phyloP scores from a whole-genome alignment of 2,329 filamentous ascomycete species.

The Diatrype stigma region DNA sequence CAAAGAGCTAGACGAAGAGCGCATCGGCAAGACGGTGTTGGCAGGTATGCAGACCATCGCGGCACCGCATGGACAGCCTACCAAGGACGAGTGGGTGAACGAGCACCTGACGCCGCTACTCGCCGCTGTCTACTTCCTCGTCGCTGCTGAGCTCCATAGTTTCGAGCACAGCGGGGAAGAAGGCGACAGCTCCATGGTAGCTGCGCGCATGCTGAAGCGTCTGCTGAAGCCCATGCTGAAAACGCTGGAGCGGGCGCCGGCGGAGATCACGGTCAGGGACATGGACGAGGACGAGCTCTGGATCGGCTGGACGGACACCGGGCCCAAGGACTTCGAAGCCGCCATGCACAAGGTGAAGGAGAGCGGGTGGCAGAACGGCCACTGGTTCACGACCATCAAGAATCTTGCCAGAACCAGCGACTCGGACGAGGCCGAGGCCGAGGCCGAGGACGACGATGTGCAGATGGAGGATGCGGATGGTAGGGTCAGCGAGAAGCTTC shows the following conservation, averaged over 20 bases:
- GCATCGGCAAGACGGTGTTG: conserved; percentile 67
- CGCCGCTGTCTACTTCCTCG: conserved; percentile 58
- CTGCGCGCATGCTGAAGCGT: conserved; percentile 41
- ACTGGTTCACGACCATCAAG: conserved; percentile 60
- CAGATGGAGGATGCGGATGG: conserved; percentile 32
- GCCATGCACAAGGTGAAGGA: conserved; percentile 58
- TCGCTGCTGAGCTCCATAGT: conserved; percentile 45
- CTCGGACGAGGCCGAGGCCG: conserved; percentile 16
- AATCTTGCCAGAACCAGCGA: conserved; percentile 43
- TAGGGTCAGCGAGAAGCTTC: conserved; percentile 30
- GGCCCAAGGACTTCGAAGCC: conserved; percentile 53
- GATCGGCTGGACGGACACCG: conserved; percentile 49
- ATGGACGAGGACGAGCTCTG: conserved; percentile 45
- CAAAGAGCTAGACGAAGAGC: conserved; percentile 54
- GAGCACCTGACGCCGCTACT: conserved; percentile 51
- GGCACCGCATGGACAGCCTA: conserved; percentile 37
- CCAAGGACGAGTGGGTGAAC: conserved; percentile 45
- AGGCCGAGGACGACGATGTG: conserved; percentile 21
- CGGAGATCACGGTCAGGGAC: conserved; percentile 33
- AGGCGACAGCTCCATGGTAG: conserved; percentile 40
- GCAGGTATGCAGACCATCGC: conserved; percentile 64
- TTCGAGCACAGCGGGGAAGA: conserved; percentile 34
- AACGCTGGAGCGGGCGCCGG: conserved; percentile 36
- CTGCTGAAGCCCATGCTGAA: conserved; percentile 44
- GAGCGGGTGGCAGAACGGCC: conserved; percentile 52